phyloP scores from a whole-genome alignment of 768 basidiomycete genomes.

The Phlebiopsis flavidoalba region DNA sequence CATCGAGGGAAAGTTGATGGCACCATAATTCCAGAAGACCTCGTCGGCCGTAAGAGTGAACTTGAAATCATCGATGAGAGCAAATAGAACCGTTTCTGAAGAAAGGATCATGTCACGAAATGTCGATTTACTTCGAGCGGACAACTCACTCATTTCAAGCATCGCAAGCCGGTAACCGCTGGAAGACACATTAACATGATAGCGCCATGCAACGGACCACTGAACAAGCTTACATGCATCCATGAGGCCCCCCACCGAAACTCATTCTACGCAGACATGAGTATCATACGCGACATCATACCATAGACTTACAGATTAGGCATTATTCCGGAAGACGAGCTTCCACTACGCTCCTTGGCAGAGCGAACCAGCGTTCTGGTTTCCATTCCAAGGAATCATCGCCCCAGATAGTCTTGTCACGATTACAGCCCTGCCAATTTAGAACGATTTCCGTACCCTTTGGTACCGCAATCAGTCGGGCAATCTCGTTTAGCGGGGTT shows the following conservation, averaged over 20 bases:
- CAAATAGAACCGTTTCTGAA: background rate
- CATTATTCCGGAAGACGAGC: slow-evolving; percentile 1
- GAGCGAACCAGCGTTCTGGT: slow-evolving; percentile 36
- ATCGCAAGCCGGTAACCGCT: slow-evolving; percentile 20
- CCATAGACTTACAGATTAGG: background rate
- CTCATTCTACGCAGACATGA: background rate
- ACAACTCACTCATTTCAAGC: slow-evolving; percentile 19
- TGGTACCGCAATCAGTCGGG: slow-evolving; percentile 19
- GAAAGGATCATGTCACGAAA: background rate
- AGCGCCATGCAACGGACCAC: background rate
- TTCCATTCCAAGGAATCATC: slow-evolving; percentile 34
- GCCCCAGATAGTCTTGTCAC: slow-evolving; percentile 28
- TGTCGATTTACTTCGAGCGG: background rate
- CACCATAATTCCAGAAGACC: background rate
- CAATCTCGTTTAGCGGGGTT: slow-evolving; percentile 1
- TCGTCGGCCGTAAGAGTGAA: background rate
- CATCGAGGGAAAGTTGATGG: background rate
- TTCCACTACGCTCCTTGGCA: background rate
- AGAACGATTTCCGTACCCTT: slow-evolving; percentile 33
- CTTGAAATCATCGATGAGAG: background rate
- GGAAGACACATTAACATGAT: background rate
- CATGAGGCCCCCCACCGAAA: background rate
- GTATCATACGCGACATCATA: background rate
- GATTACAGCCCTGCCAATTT: slow-evolving; percentile 34
- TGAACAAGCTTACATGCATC: background rate